phyloP scores from a whole-genome alignment of 176 grass and related monocot genomes.

The Phyllostachys edulis region DNA sequence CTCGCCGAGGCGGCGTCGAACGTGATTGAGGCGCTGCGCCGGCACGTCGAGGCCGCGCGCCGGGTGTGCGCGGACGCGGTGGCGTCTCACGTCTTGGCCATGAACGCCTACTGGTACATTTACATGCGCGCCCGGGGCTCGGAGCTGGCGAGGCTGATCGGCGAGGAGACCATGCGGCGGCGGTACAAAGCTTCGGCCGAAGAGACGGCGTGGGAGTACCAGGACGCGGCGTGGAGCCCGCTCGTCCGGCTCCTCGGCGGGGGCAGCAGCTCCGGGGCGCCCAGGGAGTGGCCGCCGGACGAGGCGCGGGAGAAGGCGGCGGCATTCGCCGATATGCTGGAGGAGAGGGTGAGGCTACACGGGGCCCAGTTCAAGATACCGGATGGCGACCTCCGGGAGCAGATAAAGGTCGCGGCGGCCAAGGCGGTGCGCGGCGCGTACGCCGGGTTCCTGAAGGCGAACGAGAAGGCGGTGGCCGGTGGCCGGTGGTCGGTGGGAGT shows the following conservation, averaged over 20 bases:
- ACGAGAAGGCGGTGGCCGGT: conserved; percentile 28
- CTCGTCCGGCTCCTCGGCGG: conserved; percentile 28
- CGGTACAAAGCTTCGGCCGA: conserved; percentile 58
- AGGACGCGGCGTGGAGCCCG: conserved; percentile 47
- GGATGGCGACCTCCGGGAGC: conserved; percentile 49
- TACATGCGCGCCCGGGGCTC: conserved; percentile 59
- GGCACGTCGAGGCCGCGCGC: conserved; percentile 57
- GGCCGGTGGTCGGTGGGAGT: conserved; percentile 1
- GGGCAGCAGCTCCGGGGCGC: conserved; percentile 15
- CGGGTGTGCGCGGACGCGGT: conserved; percentile 25
- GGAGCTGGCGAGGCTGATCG: conserved; percentile 53
- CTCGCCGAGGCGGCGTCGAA: conserved; percentile 39
- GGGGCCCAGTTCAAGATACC: conserved; percentile 41
- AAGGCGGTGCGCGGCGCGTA: conserved; percentile 55
- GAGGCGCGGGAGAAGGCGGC: conserved; percentile 25
- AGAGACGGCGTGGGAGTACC: conserved; percentile 71
- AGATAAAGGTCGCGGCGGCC: conserved; percentile 51
- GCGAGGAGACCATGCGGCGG: conserved; percentile 53
- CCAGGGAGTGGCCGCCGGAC: conserved; percentile 19
- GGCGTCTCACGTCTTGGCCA: conserved; percentile 53
- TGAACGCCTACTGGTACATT: conserved; percentile 80
- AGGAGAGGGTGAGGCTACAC: conserved; percentile 44
- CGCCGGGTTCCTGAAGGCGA: conserved; percentile 50
- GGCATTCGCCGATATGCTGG: conserved; percentile 41
- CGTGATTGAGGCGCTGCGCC: conserved; percentile 55